Base-by-base conservation (phyloP, 2,329 filamentous ascomycete species). In the Penicillium sp. region DNA sequence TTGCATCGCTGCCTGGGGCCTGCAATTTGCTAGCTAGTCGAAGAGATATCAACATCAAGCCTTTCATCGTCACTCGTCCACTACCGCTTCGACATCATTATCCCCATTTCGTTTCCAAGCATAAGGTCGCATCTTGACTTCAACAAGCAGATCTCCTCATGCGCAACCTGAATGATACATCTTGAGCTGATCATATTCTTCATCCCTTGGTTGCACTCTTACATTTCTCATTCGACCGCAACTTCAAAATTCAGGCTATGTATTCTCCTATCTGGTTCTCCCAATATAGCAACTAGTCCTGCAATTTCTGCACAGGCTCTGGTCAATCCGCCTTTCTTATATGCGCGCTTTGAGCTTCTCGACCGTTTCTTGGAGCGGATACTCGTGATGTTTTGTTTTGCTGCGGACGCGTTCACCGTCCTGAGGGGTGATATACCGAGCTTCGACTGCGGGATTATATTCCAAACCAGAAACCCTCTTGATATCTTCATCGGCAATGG, bases 401-500 rank as follows among this genome's bases (percentile, higher is more conserved):
- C 88, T 86, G 63, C 90, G 84, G 31, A 85, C 82, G 40, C 75
- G 76, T 55, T 86, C 87, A 6, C 80, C 82, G 77, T 97, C 90
- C 60, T 80, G 84, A 56, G 82, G 82, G 0, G 90, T 95, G 72
- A 96, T 94, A 2, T 91, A 91, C 79, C 87, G 91, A 8, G 93
- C 93, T 74, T 89, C 86, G 6, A 91, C 86, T 4, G 93, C 93
- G 13, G 93, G 93, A 71, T 97, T 97, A 68, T 97, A 97, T 1
- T 90, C 92, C 25, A 96, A 75, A 44, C 83, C 82, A 51, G 83
- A 91, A 54, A 74, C 71, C 77, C 79, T 83, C 2, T 80, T 88
- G 2, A 96, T 82, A 35, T 83, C 80, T 4, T 78, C 82, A 55
- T 83, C 83, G 18, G 83, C 79, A 6, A 94, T 69, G 29, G 78